Percentiles rank a stretch among this genome's conserved stretches.
phyloP scores from a whole-genome alignment of 2,329 filamentous ascomycete genomes.

The Fusarium sublunatum region DNA sequence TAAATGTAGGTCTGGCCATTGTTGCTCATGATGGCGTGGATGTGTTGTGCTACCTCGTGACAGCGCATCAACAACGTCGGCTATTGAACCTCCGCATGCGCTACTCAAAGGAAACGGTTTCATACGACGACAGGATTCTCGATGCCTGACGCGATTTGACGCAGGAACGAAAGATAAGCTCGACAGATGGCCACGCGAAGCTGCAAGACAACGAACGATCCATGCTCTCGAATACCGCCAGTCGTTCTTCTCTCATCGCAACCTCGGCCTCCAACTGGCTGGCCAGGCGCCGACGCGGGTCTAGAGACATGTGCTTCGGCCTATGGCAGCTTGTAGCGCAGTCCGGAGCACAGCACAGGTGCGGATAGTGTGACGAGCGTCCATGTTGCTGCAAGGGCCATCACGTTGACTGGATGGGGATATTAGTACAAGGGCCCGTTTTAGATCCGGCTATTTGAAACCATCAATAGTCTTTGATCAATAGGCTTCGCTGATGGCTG shows the following conservation, averaged over 20 bases:
- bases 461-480: constrained; percentile 24
- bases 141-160: constrained; percentile 11
- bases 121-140: constrained; percentile 3
- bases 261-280: constrained; percentile 30
- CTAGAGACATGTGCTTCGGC: constrained; percentile 9
- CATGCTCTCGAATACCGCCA: constrained; percentile 2
- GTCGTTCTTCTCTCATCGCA: constrained; percentile 14
- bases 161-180: constrained; percentile 30
- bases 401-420: constrained; percentile 34
- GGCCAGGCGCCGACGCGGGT: constrained; percentile 38
- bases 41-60: constrained; percentile 7
- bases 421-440: constrained; percentile 28
- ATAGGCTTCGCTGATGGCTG: constrained; percentile 19
- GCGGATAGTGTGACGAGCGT: constrained; percentile 31
- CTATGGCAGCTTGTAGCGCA: constrained; percentile 22
- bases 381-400: constrained; percentile 33
- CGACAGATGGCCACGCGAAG: constrained; percentile 12
- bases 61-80: constrained; percentile 10
- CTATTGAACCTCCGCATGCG: constrained; percentile 7
- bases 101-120: constrained; percentile 16
- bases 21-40: constrained; percentile 2
- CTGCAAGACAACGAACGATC: constrained; percentile 13
- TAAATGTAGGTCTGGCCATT: constrained; percentile 3
- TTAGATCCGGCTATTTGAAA: constrained; percentile 39
- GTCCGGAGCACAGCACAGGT: constrained; percentile 3